A percentile compares a stretch with the other conserved stretches of the same genome.
These are phyloP conservation scores for Coemansia sp. DNA, from an alignment of 192 early-diverging fungal species.

Conservation along the genomic window DNA sequence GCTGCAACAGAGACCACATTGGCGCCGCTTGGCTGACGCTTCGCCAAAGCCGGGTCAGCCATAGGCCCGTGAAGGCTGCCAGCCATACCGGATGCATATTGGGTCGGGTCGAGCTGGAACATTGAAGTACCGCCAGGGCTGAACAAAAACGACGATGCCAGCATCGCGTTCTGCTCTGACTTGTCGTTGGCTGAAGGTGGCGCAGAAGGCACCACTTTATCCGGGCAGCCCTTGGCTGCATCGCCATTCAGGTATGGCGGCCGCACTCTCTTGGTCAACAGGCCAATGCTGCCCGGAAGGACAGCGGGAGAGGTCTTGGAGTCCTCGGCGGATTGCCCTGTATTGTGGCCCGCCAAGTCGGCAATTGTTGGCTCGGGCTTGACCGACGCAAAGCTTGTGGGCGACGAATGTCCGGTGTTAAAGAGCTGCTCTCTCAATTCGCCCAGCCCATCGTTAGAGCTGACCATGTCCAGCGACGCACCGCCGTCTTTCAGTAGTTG, in stretches of 20 bases:
- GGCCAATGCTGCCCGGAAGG: neutral
- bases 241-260: neutral
- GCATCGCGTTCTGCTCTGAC: slow-evolving; percentile 1
- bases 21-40: slow-evolving; percentile 6
- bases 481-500: neutral
- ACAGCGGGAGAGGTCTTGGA: neutral
- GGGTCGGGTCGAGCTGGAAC: neutral
- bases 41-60: slow-evolving; percentile 5
- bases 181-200: neutral
- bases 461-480: neutral
- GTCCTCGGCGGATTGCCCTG: neutral
- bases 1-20: slow-evolving; percentile 37
- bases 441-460: neutral
- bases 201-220: too few relatives aligned
- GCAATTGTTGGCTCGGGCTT: neutral
- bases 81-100: neutral
- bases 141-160: slow-evolving; percentile 14
- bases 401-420: neutral
- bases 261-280: neutral
- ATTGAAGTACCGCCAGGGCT: slow-evolving; percentile 1
- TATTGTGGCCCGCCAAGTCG: neutral
- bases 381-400: neutral
- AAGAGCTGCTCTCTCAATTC: neutral
- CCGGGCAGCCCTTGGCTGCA: neutral
- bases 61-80: slow-evolving; percentile 4